Percentiles rank a stretch among this genome's conserved stretches.
Conservation (phyloP, 768 basidiomycete species). For the Pulveroboletus sp. region DNA sequence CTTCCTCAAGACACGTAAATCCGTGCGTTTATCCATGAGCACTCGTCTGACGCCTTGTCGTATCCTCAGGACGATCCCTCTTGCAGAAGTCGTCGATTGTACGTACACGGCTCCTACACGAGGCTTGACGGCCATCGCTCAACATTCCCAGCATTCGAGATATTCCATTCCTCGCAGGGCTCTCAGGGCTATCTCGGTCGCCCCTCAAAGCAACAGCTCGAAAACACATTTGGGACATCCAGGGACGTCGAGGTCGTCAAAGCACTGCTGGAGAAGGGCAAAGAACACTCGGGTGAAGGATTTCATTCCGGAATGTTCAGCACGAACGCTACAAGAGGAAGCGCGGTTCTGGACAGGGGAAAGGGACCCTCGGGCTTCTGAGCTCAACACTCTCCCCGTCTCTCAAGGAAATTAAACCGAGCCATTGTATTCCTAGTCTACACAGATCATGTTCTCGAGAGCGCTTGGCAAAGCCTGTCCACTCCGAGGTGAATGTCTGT, state of each 20-base stretch:
- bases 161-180: slow-evolving; percentile 71
- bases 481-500: too few species aligned
- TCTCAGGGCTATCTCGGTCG: slow-evolving; percentile 69
- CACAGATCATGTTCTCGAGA: not conserved
- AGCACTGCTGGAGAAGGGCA: slow-evolving; percentile 60
- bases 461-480: not conserved
- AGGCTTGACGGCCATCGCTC: not conserved
- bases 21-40: not conserved
- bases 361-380: slow-evolving; percentile 36
- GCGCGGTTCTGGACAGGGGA: slow-evolving; percentile 36
- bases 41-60: slow-evolving; percentile 11
- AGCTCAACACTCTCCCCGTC: slow-evolving; percentile 3
- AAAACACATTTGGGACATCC: slow-evolving; percentile 60
- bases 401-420: not conserved
- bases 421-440: slow-evolving; percentile 19
- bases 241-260: slow-evolving; percentile 62
- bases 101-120: slow-evolving; percentile 24
- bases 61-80: slow-evolving; percentile 54
- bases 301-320: slow-evolving; percentile 25
- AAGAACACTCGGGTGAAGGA: slow-evolving; percentile 48
- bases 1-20: slow-evolving; percentile 60
- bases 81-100: slow-evolving; percentile 83
- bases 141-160: slow-evolving; percentile 54
- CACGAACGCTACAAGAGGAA: slow-evolving; percentile 30
- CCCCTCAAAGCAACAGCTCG: slow-evolving; percentile 82